Conservation (phyloP, 1,284 basidiomycete species). For the Sanghuangporus weigelae region DNA sequence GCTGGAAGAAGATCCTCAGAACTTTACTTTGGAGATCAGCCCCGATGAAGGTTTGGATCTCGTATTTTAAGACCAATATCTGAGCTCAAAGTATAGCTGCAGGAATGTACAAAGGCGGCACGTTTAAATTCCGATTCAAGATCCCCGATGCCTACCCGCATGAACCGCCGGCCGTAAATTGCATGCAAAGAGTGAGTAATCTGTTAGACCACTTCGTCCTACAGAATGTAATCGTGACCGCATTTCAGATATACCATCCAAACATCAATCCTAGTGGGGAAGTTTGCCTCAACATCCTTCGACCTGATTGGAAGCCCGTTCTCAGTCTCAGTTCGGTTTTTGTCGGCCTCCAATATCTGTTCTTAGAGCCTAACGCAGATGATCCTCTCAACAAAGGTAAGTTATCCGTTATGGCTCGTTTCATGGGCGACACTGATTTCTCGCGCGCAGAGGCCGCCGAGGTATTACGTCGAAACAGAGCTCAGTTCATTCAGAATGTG, state of each 20-base stretch:
- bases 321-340: slow-evolving; percentile 96
- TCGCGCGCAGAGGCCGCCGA: slow-evolving; percentile 79
- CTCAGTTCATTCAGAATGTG: slow-evolving; percentile 79
- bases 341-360: slow-evolving; percentile 97
- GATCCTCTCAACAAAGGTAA: slow-evolving; percentile 98
- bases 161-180: slow-evolving; percentile 98
- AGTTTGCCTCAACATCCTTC: slow-evolving; percentile 93
- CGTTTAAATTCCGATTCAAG: slow-evolving; percentile 89
- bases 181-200: slow-evolving; percentile 78
- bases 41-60: slow-evolving; percentile 83
- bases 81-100: slow-evolving; percentile 6
- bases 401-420: slow-evolving; percentile 23
- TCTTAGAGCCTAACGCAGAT: slow-evolving; percentile 97
- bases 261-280: slow-evolving; percentile 98
- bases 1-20: slow-evolving; percentile 85
- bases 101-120: slow-evolving; percentile 98
- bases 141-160: slow-evolving; percentile 99
- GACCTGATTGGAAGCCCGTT: slow-evolving; percentile 99
- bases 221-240: not conserved
- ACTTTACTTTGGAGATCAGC: slow-evolving; percentile 92
- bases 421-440: slow-evolving; percentile 9
- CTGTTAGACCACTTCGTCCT: not conserved
- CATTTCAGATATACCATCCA: slow-evolving; percentile 92
- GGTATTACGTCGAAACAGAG: slow-evolving; percentile 82
- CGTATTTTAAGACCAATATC: not conserved